Conservation (phyloP, 2,329 filamentous ascomycete species). For the Helminthosporium solani region DNA sequence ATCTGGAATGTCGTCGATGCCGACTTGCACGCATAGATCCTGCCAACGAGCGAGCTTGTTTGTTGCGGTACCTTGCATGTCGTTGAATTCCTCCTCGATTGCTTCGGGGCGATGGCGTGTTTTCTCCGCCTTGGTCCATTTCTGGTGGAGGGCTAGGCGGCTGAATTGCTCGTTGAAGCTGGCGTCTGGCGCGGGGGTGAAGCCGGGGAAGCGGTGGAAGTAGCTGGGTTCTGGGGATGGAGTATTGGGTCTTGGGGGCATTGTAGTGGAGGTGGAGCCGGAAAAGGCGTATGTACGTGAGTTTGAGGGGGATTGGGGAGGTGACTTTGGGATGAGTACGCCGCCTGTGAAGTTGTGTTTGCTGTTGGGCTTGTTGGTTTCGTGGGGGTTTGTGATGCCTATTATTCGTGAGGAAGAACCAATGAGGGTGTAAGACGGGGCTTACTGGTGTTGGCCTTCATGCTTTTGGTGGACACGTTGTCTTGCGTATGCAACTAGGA, state of each 20-base stretch:
- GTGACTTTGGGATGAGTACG: not conserved
- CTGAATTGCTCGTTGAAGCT: slow-evolving; percentile 14
- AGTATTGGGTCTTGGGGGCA: not conserved
- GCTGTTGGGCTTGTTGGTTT: not conserved
- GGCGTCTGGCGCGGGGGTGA: slow-evolving; percentile 2
- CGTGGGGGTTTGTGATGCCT: not conserved
- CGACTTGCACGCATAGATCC: slow-evolving; percentile 10
- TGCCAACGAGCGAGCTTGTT: slow-evolving; percentile 8
- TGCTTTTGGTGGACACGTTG: not conserved
- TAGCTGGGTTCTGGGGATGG: not conserved
- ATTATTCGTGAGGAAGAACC: not conserved
- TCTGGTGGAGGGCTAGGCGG: slow-evolving; percentile 9
- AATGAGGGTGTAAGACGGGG: not conserved
- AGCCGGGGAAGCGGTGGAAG: slow-evolving; percentile 3
- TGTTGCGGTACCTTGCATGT: slow-evolving; percentile 7
- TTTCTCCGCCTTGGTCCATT: slow-evolving; percentile 10
- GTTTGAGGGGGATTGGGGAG: not conserved
- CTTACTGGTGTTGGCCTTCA: not conserved
- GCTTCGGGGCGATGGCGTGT: not conserved
- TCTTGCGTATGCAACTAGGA: no score
- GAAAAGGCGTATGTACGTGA: not conserved
- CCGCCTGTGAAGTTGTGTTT: not conserved
- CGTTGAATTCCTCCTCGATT: slow-evolving; percentile 9
- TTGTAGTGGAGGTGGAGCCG: not conserved
- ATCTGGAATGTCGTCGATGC: slow-evolving; percentile 1